Evolutionary conservation across 1,284 basidiomycete genomes (phyloP).

Genomic region (Cystobasidium sp.): DNA sequence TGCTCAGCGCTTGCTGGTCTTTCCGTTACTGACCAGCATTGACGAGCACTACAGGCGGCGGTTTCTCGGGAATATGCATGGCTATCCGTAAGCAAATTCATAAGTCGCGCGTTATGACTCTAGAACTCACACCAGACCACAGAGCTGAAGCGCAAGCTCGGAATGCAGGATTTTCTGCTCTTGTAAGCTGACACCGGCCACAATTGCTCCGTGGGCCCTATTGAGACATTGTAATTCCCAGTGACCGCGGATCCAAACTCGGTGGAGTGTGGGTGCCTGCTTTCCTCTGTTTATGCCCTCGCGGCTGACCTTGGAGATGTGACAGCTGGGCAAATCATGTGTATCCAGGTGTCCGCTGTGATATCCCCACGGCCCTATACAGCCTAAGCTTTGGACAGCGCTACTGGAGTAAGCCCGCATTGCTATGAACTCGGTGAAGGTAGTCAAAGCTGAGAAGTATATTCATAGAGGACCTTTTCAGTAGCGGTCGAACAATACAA

Average conservation of each 20-base stretch:
- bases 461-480: constrained; percentile 31
- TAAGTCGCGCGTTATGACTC: no score
- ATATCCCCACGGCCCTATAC: constrained; percentile 35
- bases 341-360: constrained; percentile 38
- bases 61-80: constrained; percentile 34
- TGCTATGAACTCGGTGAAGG: background rate
- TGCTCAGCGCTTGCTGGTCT: background rate
- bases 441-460: background rate
- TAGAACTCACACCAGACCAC: background rate
- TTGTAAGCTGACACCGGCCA: constrained; percentile 12
- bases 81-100: constrained; percentile 22
- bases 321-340: constrained; percentile 26
- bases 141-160: constrained; percentile 41
- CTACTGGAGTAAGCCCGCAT: constrained; percentile 35
- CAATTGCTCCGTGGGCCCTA: background rate
- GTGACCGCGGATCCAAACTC: constrained; percentile 8
- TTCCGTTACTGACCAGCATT: background rate
- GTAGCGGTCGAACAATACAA: constrained; percentile 24
- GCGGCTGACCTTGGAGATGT: background rate
- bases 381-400: constrained; percentile 35
- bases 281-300: background rate
- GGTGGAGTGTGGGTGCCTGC: constrained; percentile 34
- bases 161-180: constrained; percentile 38
- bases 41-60: constrained; percentile 9
- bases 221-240: background rate